Conservation (phyloP, 2,329 filamentous ascomycete genomes). For the Fusarium incarnatum region DNA sequence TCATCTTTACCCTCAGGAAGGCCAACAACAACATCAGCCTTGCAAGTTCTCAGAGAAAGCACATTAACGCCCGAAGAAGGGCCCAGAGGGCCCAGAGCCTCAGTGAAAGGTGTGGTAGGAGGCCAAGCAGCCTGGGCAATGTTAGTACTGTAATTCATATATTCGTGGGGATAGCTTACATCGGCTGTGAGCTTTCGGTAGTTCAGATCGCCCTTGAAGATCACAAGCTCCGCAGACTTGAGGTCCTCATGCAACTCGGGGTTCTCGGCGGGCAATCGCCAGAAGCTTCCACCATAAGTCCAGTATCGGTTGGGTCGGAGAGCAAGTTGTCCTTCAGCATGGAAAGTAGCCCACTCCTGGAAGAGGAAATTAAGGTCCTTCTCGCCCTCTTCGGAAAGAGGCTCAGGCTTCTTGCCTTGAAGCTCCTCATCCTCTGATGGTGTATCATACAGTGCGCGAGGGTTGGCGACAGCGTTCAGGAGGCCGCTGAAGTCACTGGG, state of each 20-base stretch:
- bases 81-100: conserved; percentile 88
- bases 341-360: conserved; percentile 80
- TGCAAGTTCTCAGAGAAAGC: conserved; percentile 91
- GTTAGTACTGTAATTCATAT: conserved; percentile 14
- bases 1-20: conserved; percentile 87
- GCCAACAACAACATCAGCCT: conserved; percentile 94
- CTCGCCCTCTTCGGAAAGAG: conserved; percentile 75
- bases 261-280: conserved; percentile 80
- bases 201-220: conserved; percentile 98
- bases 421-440: conserved; percentile 74
- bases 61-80: conserved; percentile 84
- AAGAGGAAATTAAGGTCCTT: conserved; percentile 81
- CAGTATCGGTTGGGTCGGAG: conserved; percentile 90
- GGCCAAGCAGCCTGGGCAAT: conserved; percentile 70
- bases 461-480: conserved; percentile 80
- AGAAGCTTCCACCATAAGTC: conserved; percentile 89
- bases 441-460: conserved; percentile 81
- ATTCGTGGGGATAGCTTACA: conserved; percentile 62
- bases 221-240: conserved; percentile 83
- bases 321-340: conserved; percentile 85
- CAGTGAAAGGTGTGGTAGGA: conserved; percentile 84
- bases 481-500: conserved; percentile 87
- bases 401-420: conserved; percentile 66
- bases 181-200: conserved; percentile 93
- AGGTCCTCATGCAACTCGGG: conserved; percentile 80